phyloP scores from a whole-genome alignment of 1,139 yeast species.

The Pichia sp. region DNA sequence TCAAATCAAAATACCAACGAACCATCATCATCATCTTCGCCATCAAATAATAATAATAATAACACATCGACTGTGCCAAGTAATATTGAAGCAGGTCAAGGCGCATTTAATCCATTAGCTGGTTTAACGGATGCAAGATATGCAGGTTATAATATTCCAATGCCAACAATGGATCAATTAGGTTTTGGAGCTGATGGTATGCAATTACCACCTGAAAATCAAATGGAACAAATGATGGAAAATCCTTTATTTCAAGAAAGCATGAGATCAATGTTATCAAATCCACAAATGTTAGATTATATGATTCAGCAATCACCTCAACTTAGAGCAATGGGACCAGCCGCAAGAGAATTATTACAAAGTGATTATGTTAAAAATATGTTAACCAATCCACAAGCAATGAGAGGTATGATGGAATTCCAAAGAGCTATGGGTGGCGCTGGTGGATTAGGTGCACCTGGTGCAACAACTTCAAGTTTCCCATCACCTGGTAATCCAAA shows the following conservation, averaged over 20 bases:
- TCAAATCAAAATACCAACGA: neutral
- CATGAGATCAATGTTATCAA: constrained; percentile 69
- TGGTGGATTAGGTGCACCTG: constrained; percentile 30
- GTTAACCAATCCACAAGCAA: constrained; percentile 78
- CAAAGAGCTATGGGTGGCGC: constrained; percentile 39
- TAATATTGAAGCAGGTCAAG: constrained; percentile 81
- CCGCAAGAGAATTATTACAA: constrained; percentile 78
- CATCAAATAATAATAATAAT: constrained; percentile 24
- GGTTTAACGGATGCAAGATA: constrained; percentile 92
- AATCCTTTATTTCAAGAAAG: constrained; percentile 76
- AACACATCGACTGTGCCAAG: constrained; percentile 46
- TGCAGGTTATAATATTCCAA: constrained; percentile 76
- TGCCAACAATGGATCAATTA: constrained; percentile 60
- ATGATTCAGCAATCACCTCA: constrained; percentile 81
- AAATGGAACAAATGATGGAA: constrained; percentile 65
- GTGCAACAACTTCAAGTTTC: constrained; percentile 29
- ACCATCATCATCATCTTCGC: constrained; percentile 10
- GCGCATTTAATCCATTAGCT: constrained; percentile 83
- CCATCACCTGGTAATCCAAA: constrained; percentile 46
- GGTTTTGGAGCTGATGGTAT: constrained; percentile 92
- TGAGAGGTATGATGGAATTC: constrained; percentile 77
- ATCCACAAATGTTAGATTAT: constrained; percentile 78
- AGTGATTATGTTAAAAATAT: constrained; percentile 79
- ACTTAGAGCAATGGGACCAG: constrained; percentile 81
- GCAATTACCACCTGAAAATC: constrained; percentile 70